Evolutionary conservation across 441 rosid species (phyloP).

Genomic region (Populus hybrid): DNA sequence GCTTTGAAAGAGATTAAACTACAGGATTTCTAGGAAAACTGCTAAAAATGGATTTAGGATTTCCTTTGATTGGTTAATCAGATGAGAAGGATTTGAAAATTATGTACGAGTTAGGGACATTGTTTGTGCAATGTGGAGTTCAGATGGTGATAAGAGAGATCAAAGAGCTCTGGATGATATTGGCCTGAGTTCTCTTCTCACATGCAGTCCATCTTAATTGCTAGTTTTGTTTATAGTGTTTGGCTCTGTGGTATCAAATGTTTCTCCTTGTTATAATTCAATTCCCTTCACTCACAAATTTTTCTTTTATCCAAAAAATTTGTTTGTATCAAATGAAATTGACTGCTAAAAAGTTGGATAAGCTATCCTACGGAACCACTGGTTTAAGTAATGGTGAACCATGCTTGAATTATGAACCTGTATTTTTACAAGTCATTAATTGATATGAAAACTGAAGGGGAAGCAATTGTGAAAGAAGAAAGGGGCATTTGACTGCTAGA

Average conservation of each 20-base stretch:
- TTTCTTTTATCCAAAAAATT: too few species aligned
- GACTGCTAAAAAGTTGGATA: not conserved
- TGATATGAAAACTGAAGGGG: not conserved
- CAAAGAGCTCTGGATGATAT: too few species aligned
- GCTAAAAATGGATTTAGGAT: not conserved
- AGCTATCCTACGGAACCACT: not conserved
- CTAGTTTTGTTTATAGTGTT: not conserved
- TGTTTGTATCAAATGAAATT: not conserved
- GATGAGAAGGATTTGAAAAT: not conserved
- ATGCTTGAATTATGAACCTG: not conserved
- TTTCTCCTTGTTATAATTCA: too few species aligned
- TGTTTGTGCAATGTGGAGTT: not conserved
- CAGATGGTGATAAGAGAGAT: not conserved
- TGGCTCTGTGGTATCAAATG: not conserved
- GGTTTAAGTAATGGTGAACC: not conserved
- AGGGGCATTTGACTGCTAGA: not conserved
- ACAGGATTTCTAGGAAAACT: conserved; percentile 1
- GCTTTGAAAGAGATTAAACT: not conserved
- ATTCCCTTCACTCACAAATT: too few species aligned
- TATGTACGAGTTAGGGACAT: not conserved
- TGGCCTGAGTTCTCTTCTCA: not conserved
- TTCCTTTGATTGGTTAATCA: not conserved
- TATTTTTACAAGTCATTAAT: not conserved
- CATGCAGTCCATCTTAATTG: not conserved
- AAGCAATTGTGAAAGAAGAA: not conserved